These are phyloP conservation scores for Fusarium robinianum DNA, from an alignment of 2,329 filamentous ascomycete species.

Conservation along the genomic window DNA sequence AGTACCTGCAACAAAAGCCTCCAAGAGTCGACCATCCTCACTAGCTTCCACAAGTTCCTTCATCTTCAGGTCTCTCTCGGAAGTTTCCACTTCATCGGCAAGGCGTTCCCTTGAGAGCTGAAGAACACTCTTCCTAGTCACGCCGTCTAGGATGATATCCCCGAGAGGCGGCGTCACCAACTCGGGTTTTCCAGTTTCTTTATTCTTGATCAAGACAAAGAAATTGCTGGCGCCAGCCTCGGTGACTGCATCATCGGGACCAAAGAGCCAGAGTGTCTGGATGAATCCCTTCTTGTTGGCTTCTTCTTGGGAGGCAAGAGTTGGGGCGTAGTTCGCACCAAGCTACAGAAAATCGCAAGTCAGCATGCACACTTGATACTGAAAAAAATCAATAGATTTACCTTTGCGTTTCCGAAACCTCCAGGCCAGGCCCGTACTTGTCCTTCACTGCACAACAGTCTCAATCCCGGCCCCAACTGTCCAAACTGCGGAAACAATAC, in stretches of 20 bases:
- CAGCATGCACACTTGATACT: too few relatives aligned
- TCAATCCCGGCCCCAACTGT: too few relatives aligned
- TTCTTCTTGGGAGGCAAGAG: slow-evolving; percentile 1
- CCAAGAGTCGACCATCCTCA: slow-evolving; percentile 62
- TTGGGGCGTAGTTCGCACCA: slow-evolving; percentile 16
- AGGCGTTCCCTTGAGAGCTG: slow-evolving; percentile 61
- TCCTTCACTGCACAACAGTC: too few relatives aligned
- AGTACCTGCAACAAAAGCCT: slow-evolving; percentile 69
- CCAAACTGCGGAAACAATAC: too few relatives aligned
- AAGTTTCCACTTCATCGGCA: slow-evolving; percentile 50
- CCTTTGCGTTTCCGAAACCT: slow-evolving; percentile 26
- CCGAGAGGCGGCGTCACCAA: slow-evolving; percentile 66
- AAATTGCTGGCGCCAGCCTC: slow-evolving; percentile 74
- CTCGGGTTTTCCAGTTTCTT: slow-evolving; percentile 55
- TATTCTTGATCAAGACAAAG: slow-evolving; percentile 65
- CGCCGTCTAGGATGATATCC: slow-evolving; percentile 68
- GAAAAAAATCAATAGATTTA: too few relatives aligned
- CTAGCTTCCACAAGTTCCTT: slow-evolving; percentile 60
- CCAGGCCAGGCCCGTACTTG: slow-evolving; percentile 38
- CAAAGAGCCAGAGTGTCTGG: slow-evolving; percentile 69
- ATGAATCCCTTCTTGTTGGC: slow-evolving; percentile 6
- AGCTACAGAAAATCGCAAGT: too few relatives aligned
- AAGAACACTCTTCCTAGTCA: slow-evolving; percentile 66
- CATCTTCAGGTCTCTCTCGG: slow-evolving; percentile 67
- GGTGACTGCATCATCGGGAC: slow-evolving; percentile 60